Evolutionary conservation across 176 grass and related monocot species (phyloP).

Genomic region (barley (Hordeum vulgare)): DNA sequence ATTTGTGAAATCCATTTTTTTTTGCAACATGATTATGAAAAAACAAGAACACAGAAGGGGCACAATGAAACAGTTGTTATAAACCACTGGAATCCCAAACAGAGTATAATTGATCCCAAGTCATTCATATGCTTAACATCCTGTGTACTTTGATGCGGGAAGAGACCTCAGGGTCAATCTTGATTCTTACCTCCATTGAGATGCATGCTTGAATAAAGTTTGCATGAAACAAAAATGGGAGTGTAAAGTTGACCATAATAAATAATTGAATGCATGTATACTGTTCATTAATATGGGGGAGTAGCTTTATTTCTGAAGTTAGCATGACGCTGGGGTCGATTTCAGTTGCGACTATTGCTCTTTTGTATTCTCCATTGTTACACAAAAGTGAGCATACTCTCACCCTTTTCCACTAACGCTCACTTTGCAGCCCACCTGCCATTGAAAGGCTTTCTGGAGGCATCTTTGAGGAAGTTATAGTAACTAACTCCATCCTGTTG

Average conservation of each 20-base stretch:
- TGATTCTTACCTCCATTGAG: neutral
- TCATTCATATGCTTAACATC: neutral
- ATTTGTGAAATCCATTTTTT: too few species aligned
- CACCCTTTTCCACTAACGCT: neutral
- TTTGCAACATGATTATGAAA: too few species aligned
- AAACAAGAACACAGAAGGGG: too few species aligned
- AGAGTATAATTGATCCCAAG: neutral
- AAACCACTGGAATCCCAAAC: too few species aligned
- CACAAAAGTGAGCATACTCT: neutral
- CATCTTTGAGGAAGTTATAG: conserved; percentile 89
- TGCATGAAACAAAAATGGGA: too few species aligned
- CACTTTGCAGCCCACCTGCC: conserved; percentile 44
- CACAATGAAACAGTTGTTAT: too few species aligned
- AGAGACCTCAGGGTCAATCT: neutral
- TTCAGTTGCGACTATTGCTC: neutral
- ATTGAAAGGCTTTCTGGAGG: conserved; percentile 84
- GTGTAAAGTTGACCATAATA: too few species aligned
- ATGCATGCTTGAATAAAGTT: neutral
- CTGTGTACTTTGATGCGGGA: neutral
- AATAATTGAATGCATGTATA: too few species aligned
- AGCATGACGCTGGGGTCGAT: neutral
- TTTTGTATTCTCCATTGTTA: neutral
- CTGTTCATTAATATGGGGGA: neutral
- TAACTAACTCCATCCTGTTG: conserved; percentile 84
- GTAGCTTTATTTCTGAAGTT: neutral